phyloP scores from a whole-genome alignment of 2,329 filamentous ascomycete species.

The Torrubiellomyces zombiae region DNA sequence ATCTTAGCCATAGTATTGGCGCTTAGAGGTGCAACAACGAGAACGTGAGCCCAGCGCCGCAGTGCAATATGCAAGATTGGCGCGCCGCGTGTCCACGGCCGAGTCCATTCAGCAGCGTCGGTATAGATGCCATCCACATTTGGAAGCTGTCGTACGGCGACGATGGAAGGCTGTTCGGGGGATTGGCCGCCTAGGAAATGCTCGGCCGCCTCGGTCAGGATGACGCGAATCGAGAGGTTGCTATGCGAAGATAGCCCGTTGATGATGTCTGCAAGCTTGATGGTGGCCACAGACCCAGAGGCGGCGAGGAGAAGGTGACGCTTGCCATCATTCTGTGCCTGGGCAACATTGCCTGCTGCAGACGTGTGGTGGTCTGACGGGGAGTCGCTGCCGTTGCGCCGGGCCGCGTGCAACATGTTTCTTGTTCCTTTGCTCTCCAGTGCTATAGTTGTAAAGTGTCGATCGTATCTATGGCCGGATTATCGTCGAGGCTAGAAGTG shows the following conservation, averaged over 20 bases:
- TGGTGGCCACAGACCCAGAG: conserved; percentile 57
- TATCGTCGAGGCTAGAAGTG: too few species aligned
- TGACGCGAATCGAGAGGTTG: conserved; percentile 63
- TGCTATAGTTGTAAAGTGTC: too few species aligned
- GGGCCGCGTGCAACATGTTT: conserved; percentile 3
- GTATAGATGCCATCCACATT: conserved; percentile 69
- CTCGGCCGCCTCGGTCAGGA: conserved; percentile 58
- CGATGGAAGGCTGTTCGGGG: conserved; percentile 56
- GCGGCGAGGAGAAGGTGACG: conserved; percentile 25
- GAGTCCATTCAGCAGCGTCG: conserved; percentile 73
- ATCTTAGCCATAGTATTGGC: conserved; percentile 83
- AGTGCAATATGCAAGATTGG: conserved; percentile 83
- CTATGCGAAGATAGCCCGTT: conserved; percentile 31
- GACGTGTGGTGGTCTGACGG: conserved; percentile 4
- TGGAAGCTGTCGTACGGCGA: conserved; percentile 38
- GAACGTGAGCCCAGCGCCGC: conserved; percentile 57
- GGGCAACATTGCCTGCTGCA: conserved; percentile 16
- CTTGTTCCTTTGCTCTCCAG: too few species aligned
- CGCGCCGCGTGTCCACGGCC: conserved; percentile 62
- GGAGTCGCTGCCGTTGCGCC: conserved; percentile 1
- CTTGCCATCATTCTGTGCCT: conserved; percentile 20
- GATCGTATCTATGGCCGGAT: too few species aligned
- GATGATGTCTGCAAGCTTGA: conserved; percentile 60
- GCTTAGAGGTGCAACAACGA: conserved; percentile 65
- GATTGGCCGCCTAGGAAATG: conserved; percentile 65